These are phyloP conservation scores for Rhipidocladum racemiflorum DNA, from an alignment of 176 grass and related monocot genomes.

Conservation along the genomic window DNA sequence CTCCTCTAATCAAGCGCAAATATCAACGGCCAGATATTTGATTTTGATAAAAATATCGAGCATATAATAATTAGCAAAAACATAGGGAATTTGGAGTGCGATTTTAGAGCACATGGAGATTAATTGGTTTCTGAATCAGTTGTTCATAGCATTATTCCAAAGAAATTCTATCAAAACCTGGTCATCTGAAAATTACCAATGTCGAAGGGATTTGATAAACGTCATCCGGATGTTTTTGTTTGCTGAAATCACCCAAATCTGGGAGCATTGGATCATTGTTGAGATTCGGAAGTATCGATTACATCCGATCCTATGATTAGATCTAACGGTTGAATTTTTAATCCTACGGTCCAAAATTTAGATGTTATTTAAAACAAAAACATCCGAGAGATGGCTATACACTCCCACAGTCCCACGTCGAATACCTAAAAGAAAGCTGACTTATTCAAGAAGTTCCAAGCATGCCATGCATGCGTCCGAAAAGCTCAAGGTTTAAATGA, in stretches of 20 bases:
- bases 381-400: no score
- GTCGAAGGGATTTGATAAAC: no score
- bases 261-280: no score
- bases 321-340: no score
- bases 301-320: no score
- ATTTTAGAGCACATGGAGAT: constrained; percentile 6
- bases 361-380: no score
- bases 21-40: background rate
- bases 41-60: background rate
- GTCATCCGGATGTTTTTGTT: no score
- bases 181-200: background rate
- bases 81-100: background rate
- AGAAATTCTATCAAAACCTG: background rate
- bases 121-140: background rate
- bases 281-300: no score
- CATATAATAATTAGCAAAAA: background rate
- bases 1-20: background rate
- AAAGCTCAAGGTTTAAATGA: background rate
- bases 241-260: no score
- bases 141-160: background rate
- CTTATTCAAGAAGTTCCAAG: background rate
- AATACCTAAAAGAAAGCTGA: background rate
- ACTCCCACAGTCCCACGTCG: no score
- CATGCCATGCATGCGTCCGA: background rate
- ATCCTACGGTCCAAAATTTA: no score